Conservation (phyloP, 169 alveolate species). For the Plasmodium billcollinsi region DNA sequence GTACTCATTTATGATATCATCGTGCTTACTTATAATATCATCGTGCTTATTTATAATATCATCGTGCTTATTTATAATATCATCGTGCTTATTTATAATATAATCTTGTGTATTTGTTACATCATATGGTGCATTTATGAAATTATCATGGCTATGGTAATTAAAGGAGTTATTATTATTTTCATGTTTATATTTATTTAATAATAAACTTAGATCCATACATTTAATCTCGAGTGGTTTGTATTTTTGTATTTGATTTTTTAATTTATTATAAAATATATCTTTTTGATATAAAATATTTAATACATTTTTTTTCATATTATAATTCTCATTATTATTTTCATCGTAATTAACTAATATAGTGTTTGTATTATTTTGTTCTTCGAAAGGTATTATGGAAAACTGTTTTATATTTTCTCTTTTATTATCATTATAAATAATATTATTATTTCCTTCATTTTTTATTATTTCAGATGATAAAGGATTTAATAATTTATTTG, state of each 20-base stretch:
- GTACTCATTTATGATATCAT: neutral
- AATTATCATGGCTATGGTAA: too few species aligned
- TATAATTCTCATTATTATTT: neutral
- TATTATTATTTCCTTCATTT: too few species aligned
- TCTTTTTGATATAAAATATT: slow-evolving; percentile 32
- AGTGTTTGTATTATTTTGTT: neutral
- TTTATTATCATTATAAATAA: slow-evolving; percentile 8
- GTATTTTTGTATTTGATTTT: slow-evolving; percentile 17
- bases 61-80: too few species aligned
- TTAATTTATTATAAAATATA: slow-evolving; percentile 27
- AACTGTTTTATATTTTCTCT: neutral
- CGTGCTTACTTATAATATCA: too few species aligned
- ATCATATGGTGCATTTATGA: too few species aligned
- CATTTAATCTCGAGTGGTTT: slow-evolving; percentile 47
- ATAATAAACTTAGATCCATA: slow-evolving; percentile 16
- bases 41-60: too few species aligned
- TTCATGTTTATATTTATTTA: slow-evolving; percentile 17
- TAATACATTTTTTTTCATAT: slow-evolving; percentile 21
- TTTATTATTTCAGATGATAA: too few species aligned
- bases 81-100: too few species aligned
- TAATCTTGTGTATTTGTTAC: too few species aligned
- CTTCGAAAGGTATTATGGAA: slow-evolving; percentile 45
- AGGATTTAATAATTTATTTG: neutral
- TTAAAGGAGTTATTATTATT: neutral
- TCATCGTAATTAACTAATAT: neutral